A percentile compares a stretch with the other conserved stretches of the same genome.
These are phyloP conservation scores for Mycena belliarum DNA, from an alignment of 768 basidiomycete genomes.

Conservation along the genomic window DNA sequence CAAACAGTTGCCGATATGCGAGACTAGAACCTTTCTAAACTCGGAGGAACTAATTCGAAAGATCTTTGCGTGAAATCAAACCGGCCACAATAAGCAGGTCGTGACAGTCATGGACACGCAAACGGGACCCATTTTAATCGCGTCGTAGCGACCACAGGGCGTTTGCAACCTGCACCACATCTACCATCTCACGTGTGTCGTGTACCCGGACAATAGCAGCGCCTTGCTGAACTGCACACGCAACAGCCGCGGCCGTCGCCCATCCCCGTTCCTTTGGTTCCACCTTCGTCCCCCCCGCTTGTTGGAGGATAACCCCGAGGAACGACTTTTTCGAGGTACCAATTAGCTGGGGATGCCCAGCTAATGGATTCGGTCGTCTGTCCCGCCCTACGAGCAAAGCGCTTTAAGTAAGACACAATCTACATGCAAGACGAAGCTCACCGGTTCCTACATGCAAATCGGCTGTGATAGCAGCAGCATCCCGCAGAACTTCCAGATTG, in stretches of 20 bases:
- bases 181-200: slow-evolving; percentile 70
- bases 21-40: neutral
- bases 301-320: slow-evolving; percentile 63
- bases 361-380: slow-evolving; percentile 45
- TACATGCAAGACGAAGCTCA: slow-evolving; percentile 13
- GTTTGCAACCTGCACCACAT: slow-evolving; percentile 69
- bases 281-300: slow-evolving; percentile 52
- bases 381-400: slow-evolving; percentile 9
- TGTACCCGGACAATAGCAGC: slow-evolving; percentile 81
- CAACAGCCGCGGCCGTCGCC: slow-evolving; percentile 79
- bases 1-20: neutral
- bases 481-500: slow-evolving; percentile 68
- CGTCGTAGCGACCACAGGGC: slow-evolving; percentile 46
- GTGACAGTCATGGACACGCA: too few relatives aligned
- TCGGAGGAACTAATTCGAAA: too few relatives aligned
- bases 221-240: slow-evolving; percentile 74
- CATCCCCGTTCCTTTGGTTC: slow-evolving; percentile 66
- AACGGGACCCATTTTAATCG: neutral
- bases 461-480: slow-evolving; percentile 47
- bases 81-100: too few relatives aligned
- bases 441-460: slow-evolving; percentile 35
- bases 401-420: neutral
- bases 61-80: too few relatives aligned
- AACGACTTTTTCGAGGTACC: slow-evolving; percentile 87
- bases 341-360: slow-evolving; percentile 67